These are phyloP conservation scores for Capsella rubella DNA, from an alignment of 441 rosid genomes.

Conservation along the genomic window DNA sequence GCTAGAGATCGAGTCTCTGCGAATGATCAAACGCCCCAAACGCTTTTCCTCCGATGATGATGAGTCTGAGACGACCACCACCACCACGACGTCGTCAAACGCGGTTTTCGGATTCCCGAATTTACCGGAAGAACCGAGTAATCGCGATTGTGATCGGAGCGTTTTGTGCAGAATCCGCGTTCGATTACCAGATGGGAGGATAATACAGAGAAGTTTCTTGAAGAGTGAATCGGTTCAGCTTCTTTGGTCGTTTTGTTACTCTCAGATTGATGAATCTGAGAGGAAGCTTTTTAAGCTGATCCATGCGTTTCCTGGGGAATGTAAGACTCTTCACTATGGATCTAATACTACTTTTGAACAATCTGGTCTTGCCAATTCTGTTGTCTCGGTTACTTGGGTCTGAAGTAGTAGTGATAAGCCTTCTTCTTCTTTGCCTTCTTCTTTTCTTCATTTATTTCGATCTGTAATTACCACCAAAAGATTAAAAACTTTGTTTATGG, in stretches of 20 bases:
- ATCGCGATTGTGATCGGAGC: conserved; percentile 52
- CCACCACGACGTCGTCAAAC: background rate
- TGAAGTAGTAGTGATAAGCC: conserved; percentile 37
- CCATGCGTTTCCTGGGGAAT: conserved; percentile 78
- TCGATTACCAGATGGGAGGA: conserved; percentile 87
- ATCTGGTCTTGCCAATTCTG: conserved; percentile 82
- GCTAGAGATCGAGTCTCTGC: background rate
- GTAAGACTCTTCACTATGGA: conserved; percentile 64
- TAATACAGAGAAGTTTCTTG: conserved; percentile 67
- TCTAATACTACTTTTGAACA: conserved; percentile 67
- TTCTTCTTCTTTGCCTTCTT: too few species aligned
- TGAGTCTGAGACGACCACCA: background rate
- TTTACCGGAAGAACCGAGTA: conserved; percentile 80
- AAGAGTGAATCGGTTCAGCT: conserved; percentile 74
- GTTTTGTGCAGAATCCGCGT: conserved; percentile 79
- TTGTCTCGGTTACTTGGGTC: conserved; percentile 79
- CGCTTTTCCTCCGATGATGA: background rate
- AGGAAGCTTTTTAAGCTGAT: conserved; percentile 68
- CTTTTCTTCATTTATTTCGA: background rate
- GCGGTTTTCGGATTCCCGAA: conserved; percentile 55
- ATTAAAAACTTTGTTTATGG: background rate
- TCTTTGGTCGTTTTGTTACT: conserved; percentile 80
- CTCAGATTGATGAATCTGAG: conserved; percentile 55
- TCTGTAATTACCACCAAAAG: background rate
- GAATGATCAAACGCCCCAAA: conserved; percentile 35